Evolutionary conservation across 1,139 yeast species (phyloP).

Genomic region (Taiozyma sp.): DNA sequence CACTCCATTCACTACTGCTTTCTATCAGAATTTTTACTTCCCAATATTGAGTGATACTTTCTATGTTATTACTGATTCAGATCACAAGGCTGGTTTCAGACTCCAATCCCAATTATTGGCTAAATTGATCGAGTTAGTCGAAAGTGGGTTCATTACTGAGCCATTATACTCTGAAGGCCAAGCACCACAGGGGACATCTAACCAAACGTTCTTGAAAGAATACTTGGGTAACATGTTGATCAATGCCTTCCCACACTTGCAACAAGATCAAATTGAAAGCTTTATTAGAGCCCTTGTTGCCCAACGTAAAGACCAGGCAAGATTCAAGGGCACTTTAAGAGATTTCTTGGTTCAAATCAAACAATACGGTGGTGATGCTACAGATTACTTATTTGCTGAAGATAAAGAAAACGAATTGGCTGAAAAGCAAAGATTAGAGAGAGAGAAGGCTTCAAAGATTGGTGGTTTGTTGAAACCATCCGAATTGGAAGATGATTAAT

Average conservation of each 20-base stretch:
- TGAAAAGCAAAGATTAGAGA: conserved; percentile 65
- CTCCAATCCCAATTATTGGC: conserved; percentile 84
- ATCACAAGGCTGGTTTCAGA: conserved; percentile 94
- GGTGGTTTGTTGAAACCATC: conserved; percentile 96
- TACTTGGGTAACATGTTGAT: conserved; percentile 78
- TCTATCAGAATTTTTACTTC: conserved; percentile 85
- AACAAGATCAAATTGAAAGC: conserved; percentile 72
- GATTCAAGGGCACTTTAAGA: conserved; percentile 82
- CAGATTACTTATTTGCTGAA: conserved; percentile 92
- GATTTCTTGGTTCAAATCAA: conserved; percentile 96
- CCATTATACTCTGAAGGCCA: conserved; percentile 76
- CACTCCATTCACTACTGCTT: conserved; percentile 77
- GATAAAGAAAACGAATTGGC: conserved; percentile 77
- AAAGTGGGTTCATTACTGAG: conserved; percentile 64
- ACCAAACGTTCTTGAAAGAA: conserved; percentile 73
- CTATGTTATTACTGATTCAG: conserved; percentile 92
- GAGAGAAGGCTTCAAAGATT: conserved; percentile 78
- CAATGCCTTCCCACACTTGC: conserved; percentile 88
- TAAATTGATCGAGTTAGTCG: conserved; percentile 79
- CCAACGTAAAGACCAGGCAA: conserved; percentile 67
- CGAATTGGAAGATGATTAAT: conserved; percentile 76
- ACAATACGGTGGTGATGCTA: conserved; percentile 89
- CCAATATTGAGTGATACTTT: conserved; percentile 89
- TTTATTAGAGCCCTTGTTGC: conserved; percentile 76
- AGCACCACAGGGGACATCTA: conserved; percentile 82